Conservation (phyloP, 208 protist genomes). For the Crithidia expoeki region DNA sequence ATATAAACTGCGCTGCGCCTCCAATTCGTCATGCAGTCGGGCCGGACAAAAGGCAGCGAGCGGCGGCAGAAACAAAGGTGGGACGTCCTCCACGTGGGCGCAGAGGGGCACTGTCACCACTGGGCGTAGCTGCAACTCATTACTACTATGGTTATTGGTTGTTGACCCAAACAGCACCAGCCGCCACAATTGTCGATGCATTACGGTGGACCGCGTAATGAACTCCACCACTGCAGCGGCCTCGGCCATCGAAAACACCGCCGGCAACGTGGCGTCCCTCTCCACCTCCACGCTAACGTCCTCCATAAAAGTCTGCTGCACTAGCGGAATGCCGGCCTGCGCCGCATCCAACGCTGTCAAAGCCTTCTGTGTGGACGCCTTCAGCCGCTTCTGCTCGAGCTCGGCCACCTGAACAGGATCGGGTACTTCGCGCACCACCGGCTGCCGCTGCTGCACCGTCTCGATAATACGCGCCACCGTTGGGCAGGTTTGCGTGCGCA, state of each 20-base stretch:
- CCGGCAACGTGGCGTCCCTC: constrained; percentile 51
- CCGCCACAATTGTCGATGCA: constrained; percentile 69
- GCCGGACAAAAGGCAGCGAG: constrained; percentile 54
- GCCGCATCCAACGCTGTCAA: constrained; percentile 42
- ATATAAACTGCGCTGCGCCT: constrained; percentile 33
- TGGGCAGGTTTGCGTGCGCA: constrained; percentile 57
- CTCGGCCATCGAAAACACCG: constrained; percentile 67
- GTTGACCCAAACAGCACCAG: constrained; percentile 27
- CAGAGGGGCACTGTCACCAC: constrained; percentile 13
- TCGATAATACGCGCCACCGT: constrained; percentile 43
- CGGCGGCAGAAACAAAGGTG: constrained; percentile 60
- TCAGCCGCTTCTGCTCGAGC: constrained; percentile 49
- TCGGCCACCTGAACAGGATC: constrained; percentile 52
- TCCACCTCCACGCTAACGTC: constrained; percentile 39
- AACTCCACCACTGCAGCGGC: constrained; percentile 59
- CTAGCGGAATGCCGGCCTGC: constrained; percentile 41
- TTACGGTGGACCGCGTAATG: constrained; percentile 56
- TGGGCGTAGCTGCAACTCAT: constrained; percentile 13
- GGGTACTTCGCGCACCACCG: constrained; percentile 42
- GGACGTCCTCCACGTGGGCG: constrained; percentile 36
- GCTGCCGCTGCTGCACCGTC: constrained; percentile 24
- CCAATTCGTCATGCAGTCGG: constrained; percentile 40
- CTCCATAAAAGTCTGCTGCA: constrained; percentile 39
- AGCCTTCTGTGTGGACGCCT: constrained; percentile 61
- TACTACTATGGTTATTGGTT: constrained; percentile 9